Evolutionary conservation across 1,284 basidiomycete genomes (phyloP).

Genomic region (Taiwanofungus camphoratus): DNA sequence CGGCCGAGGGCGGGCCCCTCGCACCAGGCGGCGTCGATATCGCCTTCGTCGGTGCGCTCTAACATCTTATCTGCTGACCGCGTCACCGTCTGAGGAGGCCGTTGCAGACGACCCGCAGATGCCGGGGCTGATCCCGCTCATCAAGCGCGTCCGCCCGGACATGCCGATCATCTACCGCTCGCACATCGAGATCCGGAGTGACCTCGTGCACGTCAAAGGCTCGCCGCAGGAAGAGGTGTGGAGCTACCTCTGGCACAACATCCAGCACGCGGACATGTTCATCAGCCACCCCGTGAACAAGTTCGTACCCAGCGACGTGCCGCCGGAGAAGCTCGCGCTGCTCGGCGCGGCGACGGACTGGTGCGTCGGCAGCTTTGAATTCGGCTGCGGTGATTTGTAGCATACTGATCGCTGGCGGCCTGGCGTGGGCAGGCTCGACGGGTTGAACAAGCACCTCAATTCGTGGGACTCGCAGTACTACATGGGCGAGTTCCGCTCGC

Average conservation of each 20-base stretch:
- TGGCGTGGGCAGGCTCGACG: constrained; percentile 61
- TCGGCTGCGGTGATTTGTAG: background rate
- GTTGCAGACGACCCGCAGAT: constrained; percentile 73
- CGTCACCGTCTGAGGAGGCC: background rate
- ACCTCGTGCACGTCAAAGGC: constrained; percentile 65
- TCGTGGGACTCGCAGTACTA: constrained; percentile 75
- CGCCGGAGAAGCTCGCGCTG: constrained; percentile 60
- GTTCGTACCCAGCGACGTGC: constrained; percentile 82
- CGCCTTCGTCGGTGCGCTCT: constrained; percentile 67
- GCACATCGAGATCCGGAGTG: constrained; percentile 85
- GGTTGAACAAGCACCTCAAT: constrained; percentile 77
- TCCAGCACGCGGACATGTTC: constrained; percentile 80
- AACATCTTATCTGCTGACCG: background rate
- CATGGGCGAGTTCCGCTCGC: constrained; percentile 75
- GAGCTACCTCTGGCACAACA: constrained; percentile 88
- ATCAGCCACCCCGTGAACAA: constrained; percentile 89
- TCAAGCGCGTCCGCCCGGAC: constrained; percentile 73
- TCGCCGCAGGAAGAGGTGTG: constrained; percentile 85
- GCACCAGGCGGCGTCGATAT: constrained; percentile 76
- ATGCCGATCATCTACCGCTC: constrained; percentile 85
- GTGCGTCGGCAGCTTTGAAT: constrained; percentile 36
- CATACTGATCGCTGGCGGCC: too few species aligned
- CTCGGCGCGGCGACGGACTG: constrained; percentile 79
- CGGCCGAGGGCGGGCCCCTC: constrained; percentile 71
- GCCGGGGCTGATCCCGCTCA: constrained; percentile 84